These are phyloP conservation scores for Phytophthora boehmeriae DNA, from an alignment of 352 stramenopile species.

Conservation along the genomic window DNA sequence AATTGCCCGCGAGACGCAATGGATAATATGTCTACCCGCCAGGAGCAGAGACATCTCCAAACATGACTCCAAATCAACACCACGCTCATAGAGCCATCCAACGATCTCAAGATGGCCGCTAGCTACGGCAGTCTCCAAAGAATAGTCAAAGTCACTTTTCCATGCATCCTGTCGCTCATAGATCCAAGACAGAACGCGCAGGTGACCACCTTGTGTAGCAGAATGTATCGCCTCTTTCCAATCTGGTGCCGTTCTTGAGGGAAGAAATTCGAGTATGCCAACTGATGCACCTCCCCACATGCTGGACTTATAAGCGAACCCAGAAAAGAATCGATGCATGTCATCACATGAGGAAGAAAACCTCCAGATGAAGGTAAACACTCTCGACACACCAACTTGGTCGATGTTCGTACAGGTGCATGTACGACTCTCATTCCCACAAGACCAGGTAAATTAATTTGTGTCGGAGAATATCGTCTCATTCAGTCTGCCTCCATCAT, in stretches of 20 bases:
- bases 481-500: too few species aligned
- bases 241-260: neutral
- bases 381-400: neutral
- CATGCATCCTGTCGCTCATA: neutral
- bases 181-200: constrained; percentile 15
- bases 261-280: constrained; percentile 5
- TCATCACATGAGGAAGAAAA: constrained; percentile 7
- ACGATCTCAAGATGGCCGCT: constrained; percentile 6
- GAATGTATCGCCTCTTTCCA: constrained; percentile 6
- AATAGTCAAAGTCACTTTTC: constrained; percentile 4
- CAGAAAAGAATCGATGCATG: constrained; percentile 3
- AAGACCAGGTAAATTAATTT: too few species aligned
- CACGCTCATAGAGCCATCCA: constrained; percentile 3
- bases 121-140: constrained; percentile 6
- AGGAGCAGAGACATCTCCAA: too few species aligned
- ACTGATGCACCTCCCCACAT: constrained; percentile 3
- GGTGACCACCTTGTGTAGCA: constrained; percentile 2
- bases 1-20: too few species aligned
- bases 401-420: neutral
- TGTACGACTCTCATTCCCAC: too few species aligned
- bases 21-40: too few species aligned
- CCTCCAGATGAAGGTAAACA: constrained; percentile 4
- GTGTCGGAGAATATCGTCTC: too few species aligned
- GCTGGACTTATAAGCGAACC: constrained; percentile 3
- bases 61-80: constrained; percentile 1